Evolutionary conservation across 257 asterid genomes (phyloP), one percentile per base, ranked within the genome.

Genomic region (Solanum phureja): DNA sequence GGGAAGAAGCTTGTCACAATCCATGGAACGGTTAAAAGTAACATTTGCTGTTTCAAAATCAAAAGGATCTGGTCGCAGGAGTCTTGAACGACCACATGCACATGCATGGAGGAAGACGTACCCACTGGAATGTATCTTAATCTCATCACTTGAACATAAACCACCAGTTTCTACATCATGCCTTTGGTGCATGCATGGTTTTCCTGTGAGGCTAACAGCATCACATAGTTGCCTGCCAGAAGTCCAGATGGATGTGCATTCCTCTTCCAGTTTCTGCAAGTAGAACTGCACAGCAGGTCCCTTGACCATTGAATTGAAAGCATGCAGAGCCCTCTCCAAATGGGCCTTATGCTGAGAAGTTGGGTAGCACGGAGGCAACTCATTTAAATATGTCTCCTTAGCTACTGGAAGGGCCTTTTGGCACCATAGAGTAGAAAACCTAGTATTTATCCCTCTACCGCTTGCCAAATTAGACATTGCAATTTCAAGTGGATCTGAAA

Each of bases 21-120:
- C 98, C 74, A 94, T 91, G 89, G 94, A 95, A 86, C 62, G 79
- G 89, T 87, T 92, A 79, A 87, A 90, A 3, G 89, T 88, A 90
- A 88, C 89, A 90, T 97, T 97, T 49, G 99, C 98, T 44, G 96
- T 86, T 89, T 94, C 97, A 88, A 91, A 94, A 92, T 97, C 98
- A 89, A 96, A 97, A 62, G 99, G 99, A 89, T 97, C 99, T 27
- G 96, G 91, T 76, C 93, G 92, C 64, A 94, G 90, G 87, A 89
- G 94, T 89, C 99, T 94, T n/a, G 98, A 93, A 83, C 99, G 99
- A 44, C 99, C 99, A 91, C 99, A 97, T 24, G 96, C 98, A 93
- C 99, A 97, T n/a, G 98, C 98, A 91, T 97, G 99, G 90, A 97
- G 98, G 92, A 96, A 97, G 34, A 93, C 95, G 86, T 88, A 94